Conservation (phyloP, 768 basidiomycete genomes). For the Kwoniella sp. region DNA sequence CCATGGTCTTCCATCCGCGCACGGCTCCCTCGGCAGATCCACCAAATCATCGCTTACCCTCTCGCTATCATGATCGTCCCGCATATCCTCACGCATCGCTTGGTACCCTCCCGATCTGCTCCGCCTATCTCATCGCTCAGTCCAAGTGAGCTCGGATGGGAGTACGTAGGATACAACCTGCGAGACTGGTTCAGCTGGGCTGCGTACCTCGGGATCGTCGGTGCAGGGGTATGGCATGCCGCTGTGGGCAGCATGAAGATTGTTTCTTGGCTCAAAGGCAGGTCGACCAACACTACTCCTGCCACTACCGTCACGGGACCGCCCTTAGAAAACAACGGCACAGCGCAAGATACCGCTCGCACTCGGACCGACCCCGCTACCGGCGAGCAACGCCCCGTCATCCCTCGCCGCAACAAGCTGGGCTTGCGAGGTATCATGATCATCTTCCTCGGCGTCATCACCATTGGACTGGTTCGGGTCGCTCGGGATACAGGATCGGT, state of each 20-base stretch:
- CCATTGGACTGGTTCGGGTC: conserved; percentile 23
- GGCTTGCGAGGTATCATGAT: conserved; percentile 18
- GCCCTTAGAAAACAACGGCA: neutral
- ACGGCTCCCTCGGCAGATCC: conserved; percentile 49
- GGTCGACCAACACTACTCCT: neutral
- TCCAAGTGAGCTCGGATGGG: conserved; percentile 74
- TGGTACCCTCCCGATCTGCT: conserved; percentile 55
- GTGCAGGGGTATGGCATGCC: conserved; percentile 59
- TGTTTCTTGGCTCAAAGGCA: conserved; percentile 16
- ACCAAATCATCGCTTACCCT: conserved; percentile 62
- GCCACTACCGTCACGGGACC: neutral
- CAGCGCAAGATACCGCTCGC: neutral
- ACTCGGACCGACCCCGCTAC: neutral
- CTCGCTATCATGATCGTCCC: conserved; percentile 59
- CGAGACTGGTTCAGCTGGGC: conserved; percentile 59
- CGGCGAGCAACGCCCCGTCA: neutral
- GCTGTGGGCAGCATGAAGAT: conserved; percentile 57
- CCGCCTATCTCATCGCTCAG: conserved; percentile 60
- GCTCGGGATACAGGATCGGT: conserved; percentile 17
- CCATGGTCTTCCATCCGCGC: conserved; percentile 6
- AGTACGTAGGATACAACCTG: conserved; percentile 69
- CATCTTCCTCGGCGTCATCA: conserved; percentile 18
- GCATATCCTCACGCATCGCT: conserved; percentile 67
- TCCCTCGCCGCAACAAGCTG: neutral
- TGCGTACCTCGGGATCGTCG: conserved; percentile 63